phyloP scores from a whole-genome alignment of 2,329 filamentous ascomycete genomes.

The Calonectria crousiana region DNA sequence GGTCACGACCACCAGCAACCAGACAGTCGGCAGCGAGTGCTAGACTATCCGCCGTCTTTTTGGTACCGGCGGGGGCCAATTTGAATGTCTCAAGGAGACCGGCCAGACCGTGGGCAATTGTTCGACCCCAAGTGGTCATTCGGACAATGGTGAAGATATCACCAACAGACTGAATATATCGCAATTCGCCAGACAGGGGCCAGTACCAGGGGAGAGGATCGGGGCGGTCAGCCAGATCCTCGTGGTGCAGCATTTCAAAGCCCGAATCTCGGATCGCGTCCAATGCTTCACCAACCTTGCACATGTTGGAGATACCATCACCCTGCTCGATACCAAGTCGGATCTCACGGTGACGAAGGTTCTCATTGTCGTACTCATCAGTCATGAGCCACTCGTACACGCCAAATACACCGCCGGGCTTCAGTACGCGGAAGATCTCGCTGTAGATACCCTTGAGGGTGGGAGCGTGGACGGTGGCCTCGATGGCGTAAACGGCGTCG shows the following conservation, averaged over 20 bases:
- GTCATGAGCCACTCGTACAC: conserved; percentile 99
- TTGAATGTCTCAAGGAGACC: conserved; percentile 80
- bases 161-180: conserved; percentile 82
- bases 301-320: conserved; percentile 98
- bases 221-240: conserved; percentile 85
- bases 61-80: conserved; percentile 84
- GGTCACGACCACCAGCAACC: conserved; percentile 86
- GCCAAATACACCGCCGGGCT: conserved; percentile 94
- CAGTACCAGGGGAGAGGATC: conserved; percentile 93
- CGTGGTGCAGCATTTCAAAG: conserved; percentile 84
- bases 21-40: conserved; percentile 85
- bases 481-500: conserved; percentile 96
- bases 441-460: conserved; percentile 91
- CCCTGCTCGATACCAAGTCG: conserved; percentile 95
- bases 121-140: conserved; percentile 88
- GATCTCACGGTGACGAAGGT: conserved; percentile 88
- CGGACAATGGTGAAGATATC: conserved; percentile 87
- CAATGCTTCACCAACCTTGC: conserved; percentile 84
- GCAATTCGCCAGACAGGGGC: conserved; percentile 86
- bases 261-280: conserved; percentile 88
- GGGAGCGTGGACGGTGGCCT: conserved; percentile 95
- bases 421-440: conserved; percentile 94
- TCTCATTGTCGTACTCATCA: conserved; percentile 90
- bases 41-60: conserved; percentile 94
- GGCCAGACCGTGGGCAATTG: conserved; percentile 80